Evolutionary conservation across 495 filamentous ascomycete species (phyloP).

Genomic region (Cercophora samala): DNA sequence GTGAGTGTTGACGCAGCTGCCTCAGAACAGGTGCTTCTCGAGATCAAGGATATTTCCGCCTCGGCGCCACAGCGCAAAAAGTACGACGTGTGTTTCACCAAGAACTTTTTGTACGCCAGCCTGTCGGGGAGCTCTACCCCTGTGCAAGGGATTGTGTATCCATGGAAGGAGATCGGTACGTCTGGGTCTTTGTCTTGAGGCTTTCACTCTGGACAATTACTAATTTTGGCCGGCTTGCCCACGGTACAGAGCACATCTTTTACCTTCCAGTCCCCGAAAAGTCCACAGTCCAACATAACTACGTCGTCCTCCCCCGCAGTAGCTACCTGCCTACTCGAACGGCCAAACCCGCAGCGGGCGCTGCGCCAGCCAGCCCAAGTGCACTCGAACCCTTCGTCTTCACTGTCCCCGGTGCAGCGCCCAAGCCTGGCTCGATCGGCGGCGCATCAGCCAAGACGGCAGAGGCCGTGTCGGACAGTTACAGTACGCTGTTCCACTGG

Average conservation of each 20-base stretch:
- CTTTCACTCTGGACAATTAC: not conserved
- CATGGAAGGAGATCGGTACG: slow-evolving; percentile 72
- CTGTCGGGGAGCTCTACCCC: slow-evolving; percentile 61
- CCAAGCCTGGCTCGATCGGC: slow-evolving; percentile 58
- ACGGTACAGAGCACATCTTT: slow-evolving; percentile 62
- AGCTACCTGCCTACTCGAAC: slow-evolving; percentile 43
- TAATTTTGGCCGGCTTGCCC: not conserved
- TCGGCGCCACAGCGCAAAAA: slow-evolving; percentile 90
- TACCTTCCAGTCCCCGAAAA: slow-evolving; percentile 92
- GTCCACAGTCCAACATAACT: slow-evolving; percentile 80
- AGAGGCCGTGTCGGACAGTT: slow-evolving; percentile 56
- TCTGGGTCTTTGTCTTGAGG: slow-evolving; percentile 16
- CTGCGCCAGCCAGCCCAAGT: slow-evolving; percentile 22
- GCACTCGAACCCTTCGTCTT: slow-evolving; percentile 73
- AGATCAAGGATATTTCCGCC: slow-evolving; percentile 70
- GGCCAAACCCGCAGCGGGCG: slow-evolving; percentile 30
- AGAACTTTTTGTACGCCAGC: slow-evolving; percentile 63
- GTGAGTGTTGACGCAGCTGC: slow-evolving; percentile 35
- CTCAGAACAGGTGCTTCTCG: slow-evolving; percentile 50
- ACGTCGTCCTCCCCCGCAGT: slow-evolving; percentile 76
- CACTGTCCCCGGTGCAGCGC: slow-evolving; percentile 69
- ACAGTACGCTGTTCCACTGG: slow-evolving; percentile 59
- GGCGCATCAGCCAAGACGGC: slow-evolving; percentile 45
- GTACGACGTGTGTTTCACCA: slow-evolving; percentile 71
- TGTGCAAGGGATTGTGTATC: slow-evolving; percentile 63